Percentiles rank a stretch among this genome's conserved stretches.
phyloP scores from a whole-genome alignment of 2,329 filamentous ascomycete genomes.

The Stagonosporopsis tanaceti region DNA sequence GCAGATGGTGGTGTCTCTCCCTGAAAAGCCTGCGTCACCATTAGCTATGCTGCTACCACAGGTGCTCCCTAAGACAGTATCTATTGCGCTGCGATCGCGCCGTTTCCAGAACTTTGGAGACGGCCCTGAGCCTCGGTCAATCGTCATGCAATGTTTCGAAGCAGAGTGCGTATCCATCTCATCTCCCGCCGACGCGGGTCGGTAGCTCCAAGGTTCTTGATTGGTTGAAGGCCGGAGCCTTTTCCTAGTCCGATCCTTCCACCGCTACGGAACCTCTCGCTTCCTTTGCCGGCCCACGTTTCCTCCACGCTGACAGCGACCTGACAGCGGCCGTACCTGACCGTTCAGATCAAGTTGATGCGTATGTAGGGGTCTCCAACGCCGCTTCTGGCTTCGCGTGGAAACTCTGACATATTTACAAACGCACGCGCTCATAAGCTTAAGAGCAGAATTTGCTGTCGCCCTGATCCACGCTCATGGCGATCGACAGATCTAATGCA shows the following conservation, averaged over 20 bases:
- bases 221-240: conserved; percentile 4
- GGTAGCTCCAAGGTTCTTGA: not conserved
- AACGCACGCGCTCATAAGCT: not conserved
- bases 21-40: not conserved
- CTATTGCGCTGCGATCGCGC: not conserved
- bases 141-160: not conserved
- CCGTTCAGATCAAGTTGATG: not conserved
- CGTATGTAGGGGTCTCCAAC: not conserved
- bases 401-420: not conserved
- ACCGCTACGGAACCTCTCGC: conserved; percentile 11
- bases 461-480: conserved; percentile 2
- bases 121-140: not conserved
- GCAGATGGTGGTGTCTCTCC: not conserved
- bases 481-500: conserved; percentile 20
- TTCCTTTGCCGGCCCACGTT: not conserved
- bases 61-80: not conserved
- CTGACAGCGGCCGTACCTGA: conserved; percentile 10
- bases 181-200: conserved; percentile 12
- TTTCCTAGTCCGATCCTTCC: conserved; percentile 10
- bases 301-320: not conserved
- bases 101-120: not conserved
- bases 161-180: conserved; percentile 4
- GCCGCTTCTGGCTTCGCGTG: not conserved
- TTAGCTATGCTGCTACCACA: not conserved
- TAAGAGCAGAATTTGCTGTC: conserved; percentile 6